These are phyloP conservation scores for Metschnikowia kofuensis DNA, from an alignment of 805 yeast species.

Conservation along the genomic window DNA sequence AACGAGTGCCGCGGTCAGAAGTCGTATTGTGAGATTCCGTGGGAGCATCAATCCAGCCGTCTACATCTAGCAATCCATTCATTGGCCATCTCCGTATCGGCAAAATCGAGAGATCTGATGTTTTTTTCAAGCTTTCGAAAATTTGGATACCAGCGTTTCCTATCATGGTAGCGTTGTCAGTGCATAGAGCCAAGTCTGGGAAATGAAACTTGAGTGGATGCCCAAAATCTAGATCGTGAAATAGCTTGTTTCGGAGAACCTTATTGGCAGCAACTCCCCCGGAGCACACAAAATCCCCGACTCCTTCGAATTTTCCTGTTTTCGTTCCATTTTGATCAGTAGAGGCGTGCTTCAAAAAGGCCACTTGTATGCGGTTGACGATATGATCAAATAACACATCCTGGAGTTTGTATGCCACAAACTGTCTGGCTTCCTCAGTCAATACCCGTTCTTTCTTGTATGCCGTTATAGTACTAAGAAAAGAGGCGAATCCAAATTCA, in stretches of 20 bases:
- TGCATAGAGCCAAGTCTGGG: slow-evolving; percentile 73
- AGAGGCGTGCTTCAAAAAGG: slow-evolving; percentile 37
- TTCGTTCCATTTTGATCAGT: slow-evolving; percentile 18
- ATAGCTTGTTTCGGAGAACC: slow-evolving; percentile 49
- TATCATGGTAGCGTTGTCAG: slow-evolving; percentile 96
- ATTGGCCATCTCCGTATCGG: slow-evolving; percentile 87
- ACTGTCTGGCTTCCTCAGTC: slow-evolving; percentile 46
- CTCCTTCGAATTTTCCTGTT: slow-evolving; percentile 39
- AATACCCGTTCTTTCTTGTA: slow-evolving; percentile 27
- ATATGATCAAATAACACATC: slow-evolving; percentile 70
- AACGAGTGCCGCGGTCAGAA: slow-evolving; percentile 8
- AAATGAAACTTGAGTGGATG: slow-evolving; percentile 45
- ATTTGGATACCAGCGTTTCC: slow-evolving; percentile 96
- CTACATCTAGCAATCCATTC: slow-evolving; percentile 43
- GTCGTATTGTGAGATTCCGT: slow-evolving; percentile 9
- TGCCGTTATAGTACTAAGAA: slow-evolving; percentile 51
- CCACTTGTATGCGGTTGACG: slow-evolving; percentile 55
- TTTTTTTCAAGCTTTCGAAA: slow-evolving; percentile 49
- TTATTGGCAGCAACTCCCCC: slow-evolving; percentile 93
- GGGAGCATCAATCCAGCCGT: slow-evolving; percentile 46
- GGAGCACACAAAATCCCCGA: slow-evolving; percentile 67
- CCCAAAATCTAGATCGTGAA: slow-evolving; percentile 29
- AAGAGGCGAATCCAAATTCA: slow-evolving; percentile 75
- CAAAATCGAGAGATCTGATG: slow-evolving; percentile 51
- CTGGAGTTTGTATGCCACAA: slow-evolving; percentile 61